These are phyloP conservation scores for Ganoderma leucocontextum DNA, from an alignment of 1,284 basidiomycete genomes.

Conservation along the genomic window DNA sequence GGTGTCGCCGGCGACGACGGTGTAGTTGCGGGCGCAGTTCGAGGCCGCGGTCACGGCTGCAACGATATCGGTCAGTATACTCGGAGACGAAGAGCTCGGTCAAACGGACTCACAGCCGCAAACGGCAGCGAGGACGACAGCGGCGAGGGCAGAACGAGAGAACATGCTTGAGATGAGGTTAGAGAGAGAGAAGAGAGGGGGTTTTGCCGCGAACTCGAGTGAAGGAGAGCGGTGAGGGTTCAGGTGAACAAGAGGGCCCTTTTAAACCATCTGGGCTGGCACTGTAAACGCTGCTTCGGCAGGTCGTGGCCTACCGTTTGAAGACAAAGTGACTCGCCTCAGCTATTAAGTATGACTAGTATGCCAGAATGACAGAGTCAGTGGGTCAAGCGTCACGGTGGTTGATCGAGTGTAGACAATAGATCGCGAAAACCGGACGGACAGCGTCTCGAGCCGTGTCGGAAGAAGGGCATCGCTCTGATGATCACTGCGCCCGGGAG, in stretches of 20 bases:
- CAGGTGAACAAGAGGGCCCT: background rate
- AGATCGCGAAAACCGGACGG: too few relatives aligned
- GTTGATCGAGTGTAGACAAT: too few relatives aligned
- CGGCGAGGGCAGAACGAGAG: constrained; percentile 11
- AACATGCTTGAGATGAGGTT: constrained; percentile 16
- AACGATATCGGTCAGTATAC: background rate
- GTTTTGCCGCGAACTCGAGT: background rate
- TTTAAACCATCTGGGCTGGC: background rate
- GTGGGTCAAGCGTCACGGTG: background rate
- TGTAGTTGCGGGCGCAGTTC: constrained; percentile 65
- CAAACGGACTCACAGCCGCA: constrained; percentile 7
- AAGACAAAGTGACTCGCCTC: background rate
- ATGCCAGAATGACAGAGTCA: too few relatives aligned
- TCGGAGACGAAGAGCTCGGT: background rate
- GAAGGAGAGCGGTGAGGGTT: background rate
- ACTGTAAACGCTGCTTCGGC: too few relatives aligned
- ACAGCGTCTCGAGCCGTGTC: background rate
- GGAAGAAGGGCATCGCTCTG: background rate
- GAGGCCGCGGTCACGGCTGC: constrained; percentile 42
- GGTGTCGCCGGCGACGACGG: constrained; percentile 61
- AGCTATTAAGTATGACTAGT: too few relatives aligned
- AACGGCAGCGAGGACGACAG: constrained; percentile 8
- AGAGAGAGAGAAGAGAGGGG: background rate
- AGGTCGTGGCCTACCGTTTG: background rate
- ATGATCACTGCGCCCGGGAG: background rate